These are phyloP conservation scores for Saturnispora zaruensis DNA, from an alignment of 805 yeast species.

Conservation along the genomic window DNA sequence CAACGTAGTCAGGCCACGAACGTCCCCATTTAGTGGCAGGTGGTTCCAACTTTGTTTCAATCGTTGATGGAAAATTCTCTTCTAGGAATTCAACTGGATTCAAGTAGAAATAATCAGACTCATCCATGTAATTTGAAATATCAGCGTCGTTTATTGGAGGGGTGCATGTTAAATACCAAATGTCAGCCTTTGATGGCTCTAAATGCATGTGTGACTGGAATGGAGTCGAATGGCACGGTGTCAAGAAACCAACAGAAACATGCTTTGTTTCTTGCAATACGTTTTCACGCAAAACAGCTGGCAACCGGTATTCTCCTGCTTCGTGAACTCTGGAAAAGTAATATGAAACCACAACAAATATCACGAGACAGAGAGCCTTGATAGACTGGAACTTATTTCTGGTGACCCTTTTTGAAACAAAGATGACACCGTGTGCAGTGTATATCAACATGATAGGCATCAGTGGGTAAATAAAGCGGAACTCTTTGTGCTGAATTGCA, in stretches of 20 bases:
- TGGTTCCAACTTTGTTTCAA: background rate
- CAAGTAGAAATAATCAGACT: slow-evolving; percentile 75
- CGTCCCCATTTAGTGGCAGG: slow-evolving; percentile 24
- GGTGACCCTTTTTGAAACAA: slow-evolving; percentile 9
- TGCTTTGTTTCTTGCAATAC: slow-evolving; percentile 19
- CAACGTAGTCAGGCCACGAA: slow-evolving; percentile 66
- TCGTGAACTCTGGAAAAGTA: slow-evolving; percentile 65
- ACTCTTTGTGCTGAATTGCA: slow-evolving; percentile 73
- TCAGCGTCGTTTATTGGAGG: slow-evolving; percentile 57
- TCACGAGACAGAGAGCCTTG: slow-evolving; percentile 6
- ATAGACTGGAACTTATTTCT: slow-evolving; percentile 7
- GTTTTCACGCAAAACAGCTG: background rate
- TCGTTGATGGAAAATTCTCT: slow-evolving; percentile 38
- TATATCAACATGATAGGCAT: slow-evolving; percentile 62
- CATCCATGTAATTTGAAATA: slow-evolving; percentile 58
- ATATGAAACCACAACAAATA: slow-evolving; percentile 15
- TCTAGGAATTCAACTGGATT: slow-evolving; percentile 52
- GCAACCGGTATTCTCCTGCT: slow-evolving; percentile 58
- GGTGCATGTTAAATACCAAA: slow-evolving; percentile 84
- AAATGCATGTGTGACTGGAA: slow-evolving; percentile 81
- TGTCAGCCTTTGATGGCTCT: slow-evolving; percentile 29
- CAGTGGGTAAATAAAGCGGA: slow-evolving; percentile 78
- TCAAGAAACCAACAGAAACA: slow-evolving; percentile 64
- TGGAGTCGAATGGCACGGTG: slow-evolving; percentile 98
- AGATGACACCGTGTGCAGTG: slow-evolving; percentile 34